These are phyloP conservation scores for Canavalia ensiformis DNA, from an alignment of 306 rosid species.

Conservation along the genomic window DNA sequence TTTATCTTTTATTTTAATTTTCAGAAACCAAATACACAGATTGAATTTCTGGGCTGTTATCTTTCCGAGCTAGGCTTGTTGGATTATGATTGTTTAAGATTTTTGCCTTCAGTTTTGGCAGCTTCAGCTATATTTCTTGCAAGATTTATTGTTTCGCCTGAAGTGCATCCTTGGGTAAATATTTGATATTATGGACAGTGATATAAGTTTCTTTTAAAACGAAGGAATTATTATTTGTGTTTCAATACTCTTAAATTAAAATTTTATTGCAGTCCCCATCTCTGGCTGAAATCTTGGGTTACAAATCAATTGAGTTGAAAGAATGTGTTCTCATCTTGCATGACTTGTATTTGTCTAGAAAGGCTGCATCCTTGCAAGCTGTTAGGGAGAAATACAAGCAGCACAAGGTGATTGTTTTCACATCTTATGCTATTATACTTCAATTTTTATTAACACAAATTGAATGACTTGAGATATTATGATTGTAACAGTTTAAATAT, in stretches of 20 bases:
- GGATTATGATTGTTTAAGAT: conserved; percentile 71
- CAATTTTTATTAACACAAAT: not conserved
- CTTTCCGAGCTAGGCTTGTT: conserved; percentile 85
- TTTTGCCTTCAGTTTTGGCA: conserved; percentile 83
- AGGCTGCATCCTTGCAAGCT: conserved; percentile 68
- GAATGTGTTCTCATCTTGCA: conserved; percentile 69
- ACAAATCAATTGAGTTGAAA: conserved; percentile 61
- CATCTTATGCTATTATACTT: not conserved
- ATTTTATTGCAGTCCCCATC: conserved; percentile 54
- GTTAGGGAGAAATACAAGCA: conserved; percentile 81
- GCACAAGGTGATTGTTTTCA: conserved; percentile 63
- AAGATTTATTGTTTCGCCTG: conserved; percentile 64
- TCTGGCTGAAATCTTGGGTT: conserved; percentile 60
- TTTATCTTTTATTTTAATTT: not conserved
- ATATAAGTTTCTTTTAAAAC: not conserved
- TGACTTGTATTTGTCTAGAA: conserved; percentile 77
- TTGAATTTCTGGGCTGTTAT: conserved; percentile 72
- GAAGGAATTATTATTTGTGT: not conserved
- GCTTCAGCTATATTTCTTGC: conserved; percentile 80
- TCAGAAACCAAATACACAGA: conserved; percentile 62
- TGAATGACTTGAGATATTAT: conserved; percentile 17
- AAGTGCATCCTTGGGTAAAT: conserved; percentile 82
- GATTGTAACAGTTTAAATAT: conserved; percentile 66
- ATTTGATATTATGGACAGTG: not conserved
- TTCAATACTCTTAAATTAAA: conserved; percentile 16